phyloP scores from a whole-genome alignment of 768 basidiomycete genomes.

The Baorangia bicolor region DNA sequence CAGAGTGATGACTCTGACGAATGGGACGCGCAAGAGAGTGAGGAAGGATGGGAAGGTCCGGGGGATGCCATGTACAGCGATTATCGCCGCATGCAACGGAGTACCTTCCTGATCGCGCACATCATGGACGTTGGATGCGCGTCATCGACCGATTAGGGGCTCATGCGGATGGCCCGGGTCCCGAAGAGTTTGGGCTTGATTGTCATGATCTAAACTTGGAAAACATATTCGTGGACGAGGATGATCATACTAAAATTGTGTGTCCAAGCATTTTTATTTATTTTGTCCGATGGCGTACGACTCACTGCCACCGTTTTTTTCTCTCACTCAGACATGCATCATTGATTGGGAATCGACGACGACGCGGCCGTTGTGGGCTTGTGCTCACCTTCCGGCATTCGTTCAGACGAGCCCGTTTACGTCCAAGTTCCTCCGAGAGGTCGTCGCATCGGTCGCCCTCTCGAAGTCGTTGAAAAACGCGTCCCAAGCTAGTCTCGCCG shows the following conservation, averaged over 20 bases:
- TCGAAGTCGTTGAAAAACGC: conserved; percentile 20
- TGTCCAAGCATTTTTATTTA: conserved; percentile 30
- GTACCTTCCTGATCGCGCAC: conserved; percentile 76
- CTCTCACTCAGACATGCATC: conserved; percentile 62
- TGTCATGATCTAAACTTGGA: conserved; percentile 85
- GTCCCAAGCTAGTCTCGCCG: conserved; percentile 33
- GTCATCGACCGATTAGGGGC: conserved; percentile 61
- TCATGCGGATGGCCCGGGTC: conserved; percentile 29
- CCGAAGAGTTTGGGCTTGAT: conserved; percentile 75
- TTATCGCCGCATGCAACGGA: conserved; percentile 77
- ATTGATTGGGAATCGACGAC: conserved; percentile 95
- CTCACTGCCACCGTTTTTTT: not conserved
- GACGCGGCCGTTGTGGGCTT: conserved; percentile 81
- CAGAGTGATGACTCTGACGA: conserved; percentile 76
- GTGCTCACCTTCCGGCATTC: conserved; percentile 79
- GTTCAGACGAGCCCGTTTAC: conserved; percentile 77
- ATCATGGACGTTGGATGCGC: conserved; percentile 57
- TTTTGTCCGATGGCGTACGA: not conserved
- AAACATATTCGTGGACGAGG: conserved; percentile 77
- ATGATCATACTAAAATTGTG: conserved; percentile 69
- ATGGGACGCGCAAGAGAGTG: conserved; percentile 77
- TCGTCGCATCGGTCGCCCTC: conserved; percentile 49
- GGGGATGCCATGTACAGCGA: conserved; percentile 80
- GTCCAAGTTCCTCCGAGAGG: conserved; percentile 65
- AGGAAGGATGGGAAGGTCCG: conserved; percentile 71